Evolutionary conservation across 148 eudicot genomes (phyloP).

Genomic region (Rhododendron ferrugineum): DNA sequence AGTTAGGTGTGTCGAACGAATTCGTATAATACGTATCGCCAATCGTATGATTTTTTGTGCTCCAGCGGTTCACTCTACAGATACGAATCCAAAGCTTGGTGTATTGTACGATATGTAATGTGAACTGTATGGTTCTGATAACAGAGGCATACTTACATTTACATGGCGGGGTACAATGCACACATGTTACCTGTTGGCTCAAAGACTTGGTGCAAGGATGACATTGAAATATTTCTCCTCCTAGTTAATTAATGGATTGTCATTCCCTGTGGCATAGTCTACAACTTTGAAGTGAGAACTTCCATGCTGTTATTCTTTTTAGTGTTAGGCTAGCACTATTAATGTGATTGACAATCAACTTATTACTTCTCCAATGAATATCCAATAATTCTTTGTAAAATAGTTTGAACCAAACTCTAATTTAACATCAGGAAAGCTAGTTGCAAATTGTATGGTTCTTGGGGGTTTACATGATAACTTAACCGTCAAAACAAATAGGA

Average conservation of each 20-base stretch:
- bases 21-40: neutral
- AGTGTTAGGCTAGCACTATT: neutral
- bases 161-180: neutral
- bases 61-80: neutral
- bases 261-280: neutral
- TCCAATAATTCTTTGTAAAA: neutral
- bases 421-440: neutral
- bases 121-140: neutral
- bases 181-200: neutral
- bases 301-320: neutral
- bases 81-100: neutral
- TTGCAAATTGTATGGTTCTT: neutral
- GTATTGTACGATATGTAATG: neutral
- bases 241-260: neutral
- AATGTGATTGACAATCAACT: neutral
- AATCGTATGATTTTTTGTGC: neutral
- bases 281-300: neutral
- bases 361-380: neutral
- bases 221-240: neutral
- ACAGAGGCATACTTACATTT: neutral
- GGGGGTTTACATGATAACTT: neutral
- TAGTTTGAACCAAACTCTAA: no score
- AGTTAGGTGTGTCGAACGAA: neutral
- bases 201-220: neutral
- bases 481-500: neutral